Percentiles rank a stretch among this genome's conserved stretches.
Evolutionary conservation across 2,329 filamentous ascomycete species (phyloP).

Genomic region (Aspergillus neoniger): DNA sequence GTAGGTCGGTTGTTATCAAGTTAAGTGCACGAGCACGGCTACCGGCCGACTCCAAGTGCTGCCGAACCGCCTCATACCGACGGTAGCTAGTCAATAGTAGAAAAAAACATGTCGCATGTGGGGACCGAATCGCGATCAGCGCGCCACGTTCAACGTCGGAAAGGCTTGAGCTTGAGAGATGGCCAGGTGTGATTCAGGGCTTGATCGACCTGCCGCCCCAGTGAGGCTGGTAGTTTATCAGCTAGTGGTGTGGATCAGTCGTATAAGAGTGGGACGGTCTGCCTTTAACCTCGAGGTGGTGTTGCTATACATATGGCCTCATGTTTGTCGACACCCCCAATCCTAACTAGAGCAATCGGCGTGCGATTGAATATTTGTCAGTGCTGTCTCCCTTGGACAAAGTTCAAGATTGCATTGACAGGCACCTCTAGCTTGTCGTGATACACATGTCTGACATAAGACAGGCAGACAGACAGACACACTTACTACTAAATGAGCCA

Average conservation of each 20-base stretch:
- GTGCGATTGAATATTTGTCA: not conserved
- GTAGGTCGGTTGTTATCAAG: not conserved
- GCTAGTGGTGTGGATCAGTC: not conserved
- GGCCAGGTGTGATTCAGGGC: slow-evolving; percentile 1
- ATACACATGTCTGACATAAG: slow-evolving; percentile 1
- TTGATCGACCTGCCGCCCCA: slow-evolving; percentile 9
- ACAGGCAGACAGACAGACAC: too few species aligned
- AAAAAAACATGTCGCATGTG: not conserved
- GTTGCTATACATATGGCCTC: not conserved
- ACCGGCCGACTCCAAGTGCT: not conserved
- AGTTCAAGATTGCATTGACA: not conserved
- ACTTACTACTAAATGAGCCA: not conserved
- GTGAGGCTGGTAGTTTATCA: slow-evolving; percentile 9
- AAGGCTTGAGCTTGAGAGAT: not conserved
- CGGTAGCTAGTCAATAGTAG: not conserved
- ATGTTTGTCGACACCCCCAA: not conserved
- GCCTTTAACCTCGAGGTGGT: not conserved
- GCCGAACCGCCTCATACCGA: not conserved
- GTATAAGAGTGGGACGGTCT: slow-evolving; percentile 5
- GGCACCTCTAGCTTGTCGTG: not conserved
- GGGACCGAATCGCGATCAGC: slow-evolving; percentile 11
- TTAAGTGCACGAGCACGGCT: not conserved
- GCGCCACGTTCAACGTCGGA: slow-evolving; percentile 17
- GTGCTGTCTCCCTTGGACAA: not conserved
- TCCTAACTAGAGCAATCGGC: not conserved